Evolutionary conservation across 2,329 filamentous ascomycete genomes (phyloP).

Genomic region (Alternaria brassicicola): DNA sequence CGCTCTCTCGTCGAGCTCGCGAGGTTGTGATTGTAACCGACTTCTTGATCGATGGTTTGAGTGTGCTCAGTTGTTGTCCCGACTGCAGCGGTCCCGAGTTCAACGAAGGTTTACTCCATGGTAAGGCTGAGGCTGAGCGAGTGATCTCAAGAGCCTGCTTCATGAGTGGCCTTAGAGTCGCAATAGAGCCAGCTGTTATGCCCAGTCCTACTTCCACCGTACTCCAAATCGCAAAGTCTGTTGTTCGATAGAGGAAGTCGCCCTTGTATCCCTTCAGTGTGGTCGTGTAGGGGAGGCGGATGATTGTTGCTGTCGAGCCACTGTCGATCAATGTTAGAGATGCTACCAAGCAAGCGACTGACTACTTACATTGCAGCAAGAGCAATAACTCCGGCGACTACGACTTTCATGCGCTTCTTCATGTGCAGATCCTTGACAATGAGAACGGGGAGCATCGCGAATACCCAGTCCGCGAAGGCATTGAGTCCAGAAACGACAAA

Average conservation of each 20-base stretch:
- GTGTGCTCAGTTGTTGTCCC: constrained; percentile 18
- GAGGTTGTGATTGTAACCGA: constrained; percentile 29
- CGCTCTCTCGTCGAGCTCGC: constrained; percentile 25
- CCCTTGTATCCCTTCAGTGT: constrained; percentile 33
- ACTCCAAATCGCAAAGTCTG: constrained; percentile 42
- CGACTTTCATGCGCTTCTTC: constrained; percentile 58
- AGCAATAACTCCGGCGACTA: constrained; percentile 59
- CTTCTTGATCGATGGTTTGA: constrained; percentile 26
- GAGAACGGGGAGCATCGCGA: constrained; percentile 49
- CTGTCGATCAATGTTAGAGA: constrained; percentile 21
- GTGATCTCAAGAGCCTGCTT: constrained; percentile 23
- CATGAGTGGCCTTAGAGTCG: constrained; percentile 35
- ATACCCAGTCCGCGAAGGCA: constrained; percentile 39
- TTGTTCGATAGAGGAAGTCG: constrained; percentile 41
- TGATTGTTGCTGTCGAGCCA: constrained; percentile 49
- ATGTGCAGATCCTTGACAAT: constrained; percentile 64
- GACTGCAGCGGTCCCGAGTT: constrained; percentile 11
- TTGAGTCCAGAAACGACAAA: constrained; percentile 46
- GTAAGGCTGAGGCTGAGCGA: constrained; percentile 21
- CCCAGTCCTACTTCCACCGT: constrained; percentile 37
- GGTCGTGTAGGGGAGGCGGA: constrained; percentile 37
- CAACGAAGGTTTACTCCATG: constrained; percentile 23
- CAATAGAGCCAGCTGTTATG: constrained; percentile 38
- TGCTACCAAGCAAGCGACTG: not conserved
- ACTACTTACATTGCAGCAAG: constrained; percentile 50